These are phyloP conservation scores for Sporisorium scitamineum DNA, from an alignment of 1,284 basidiomycete genomes.

Conservation along the genomic window DNA sequence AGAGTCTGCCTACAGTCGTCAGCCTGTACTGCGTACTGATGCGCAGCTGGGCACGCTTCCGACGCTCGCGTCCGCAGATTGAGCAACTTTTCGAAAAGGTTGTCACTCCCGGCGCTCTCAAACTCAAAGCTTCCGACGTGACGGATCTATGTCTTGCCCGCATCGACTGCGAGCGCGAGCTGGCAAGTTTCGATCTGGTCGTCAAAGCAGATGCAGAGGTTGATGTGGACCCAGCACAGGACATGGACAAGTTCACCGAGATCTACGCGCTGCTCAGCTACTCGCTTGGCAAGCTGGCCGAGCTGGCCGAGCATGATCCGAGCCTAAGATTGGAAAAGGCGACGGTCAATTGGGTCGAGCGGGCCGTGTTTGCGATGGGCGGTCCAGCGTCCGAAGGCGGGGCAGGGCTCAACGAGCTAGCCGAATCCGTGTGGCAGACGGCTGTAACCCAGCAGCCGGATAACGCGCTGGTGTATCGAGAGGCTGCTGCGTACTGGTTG, in stretches of 20 bases:
- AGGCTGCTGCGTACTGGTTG: slow-evolving; percentile 55
- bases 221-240: slow-evolving; percentile 41
- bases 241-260: slow-evolving; percentile 61
- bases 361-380: slow-evolving; percentile 43
- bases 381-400: slow-evolving; percentile 48
- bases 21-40: slow-evolving; percentile 53
- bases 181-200: slow-evolving; percentile 40
- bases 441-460: slow-evolving; percentile 47
- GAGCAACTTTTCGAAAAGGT: slow-evolving; percentile 50
- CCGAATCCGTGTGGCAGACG: slow-evolving; percentile 59
- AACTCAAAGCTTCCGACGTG: slow-evolving; percentile 30
- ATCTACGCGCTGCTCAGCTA: slow-evolving; percentile 59
- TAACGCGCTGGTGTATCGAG: slow-evolving; percentile 46
- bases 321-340: slow-evolving; percentile 42
- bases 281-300: slow-evolving; percentile 34
- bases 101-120: slow-evolving; percentile 33
- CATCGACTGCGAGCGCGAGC: slow-evolving; percentile 63
- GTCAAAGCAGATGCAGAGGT: slow-evolving; percentile 19
- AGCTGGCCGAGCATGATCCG: slow-evolving; percentile 30
- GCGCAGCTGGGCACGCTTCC: slow-evolving; percentile 47
- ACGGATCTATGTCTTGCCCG: slow-evolving; percentile 57
- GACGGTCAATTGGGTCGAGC: slow-evolving; percentile 60
- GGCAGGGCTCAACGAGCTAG: slow-evolving; percentile 51
- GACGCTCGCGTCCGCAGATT: slow-evolving; percentile 49
- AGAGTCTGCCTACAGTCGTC: slow-evolving; percentile 49